phyloP scores from a whole-genome alignment of 768 basidiomycete species.

The Lentinula sp. region DNA sequence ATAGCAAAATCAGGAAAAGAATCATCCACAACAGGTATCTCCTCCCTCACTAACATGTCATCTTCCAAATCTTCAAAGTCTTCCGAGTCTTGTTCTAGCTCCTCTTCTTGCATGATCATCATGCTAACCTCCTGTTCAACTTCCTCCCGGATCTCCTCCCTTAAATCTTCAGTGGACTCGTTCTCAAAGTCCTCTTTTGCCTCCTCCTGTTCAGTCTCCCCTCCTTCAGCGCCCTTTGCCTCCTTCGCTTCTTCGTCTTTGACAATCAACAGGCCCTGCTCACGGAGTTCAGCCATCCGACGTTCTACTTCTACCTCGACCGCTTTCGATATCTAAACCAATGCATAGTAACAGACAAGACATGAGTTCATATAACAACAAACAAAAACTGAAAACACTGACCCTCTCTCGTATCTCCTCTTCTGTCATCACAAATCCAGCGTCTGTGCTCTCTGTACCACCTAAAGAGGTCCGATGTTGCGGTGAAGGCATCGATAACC shows the following conservation, averaged over 20 bases:
- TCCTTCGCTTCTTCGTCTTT: neutral
- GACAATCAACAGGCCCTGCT: neutral
- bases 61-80: neutral
- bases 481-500: neutral
- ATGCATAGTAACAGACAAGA: neutral
- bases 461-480: neutral
- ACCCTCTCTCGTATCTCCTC: neutral
- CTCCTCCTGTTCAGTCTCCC: neutral
- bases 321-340: neutral
- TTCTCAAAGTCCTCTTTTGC: neutral
- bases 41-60: neutral
- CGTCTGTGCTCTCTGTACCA: neutral
- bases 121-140: neutral
- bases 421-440: neutral
- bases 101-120: neutral
- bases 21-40: neutral
- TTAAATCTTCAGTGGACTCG: neutral
- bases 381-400: neutral
- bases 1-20: neutral
- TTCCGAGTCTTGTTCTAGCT: neutral
- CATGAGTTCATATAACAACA: neutral
- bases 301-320: neutral
- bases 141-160: neutral
- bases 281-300: neutral
- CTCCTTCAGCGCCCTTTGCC: neutral